Evolutionary conservation across 2,329 filamentous ascomycete species (phyloP), one percentile per base, ranked within the genome.

Genomic region (Fusarium papillatum): DNA sequence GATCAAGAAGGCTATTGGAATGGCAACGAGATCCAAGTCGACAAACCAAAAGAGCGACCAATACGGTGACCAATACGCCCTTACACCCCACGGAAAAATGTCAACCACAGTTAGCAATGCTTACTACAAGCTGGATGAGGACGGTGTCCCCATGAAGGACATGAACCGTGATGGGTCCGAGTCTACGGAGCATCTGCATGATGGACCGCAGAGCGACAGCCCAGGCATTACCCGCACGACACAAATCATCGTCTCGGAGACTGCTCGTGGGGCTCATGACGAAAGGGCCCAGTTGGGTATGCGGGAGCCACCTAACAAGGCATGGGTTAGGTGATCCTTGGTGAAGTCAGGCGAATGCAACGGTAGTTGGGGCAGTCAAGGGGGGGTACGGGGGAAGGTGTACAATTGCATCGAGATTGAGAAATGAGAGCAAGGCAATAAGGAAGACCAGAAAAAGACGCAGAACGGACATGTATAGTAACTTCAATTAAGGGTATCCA

Each of bases 1-100:
- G 46, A 66, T 80, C 31, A 80, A 80, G 53, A 72, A 59, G 9
- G 61, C 41, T 2, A 70, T 79, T 2, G 79, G 79, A 39, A 71
- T 76, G 64, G 74, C 26, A 17, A 50, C 46, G 8, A 50, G 46
- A 9, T 26, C 46, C 4, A 26, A 10, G 8, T 10, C 8, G 22
- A 7, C 22, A 26, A 50, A 26, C 46, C 16, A 50, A 17, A 50
- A 26, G 22, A 24, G 43, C 11, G 41, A 46, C 41, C 41, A 46
- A 22, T 46, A 46, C 41, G n/a, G 41, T 2, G 41, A 46, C 11
- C 41, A 46, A 46, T 46, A 46, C 41, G 41, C 41, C n/a, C 41
- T 46, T 7, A 46, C 41, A 22, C 41, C 41, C 41, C 41, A 46
- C n/a, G n/a, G n/a, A 46, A 46, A 46, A 13, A 46, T 46, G n/a